Evolutionary conservation across 2,329 filamentous ascomycete species (phyloP), one percentile per base, ranked within the genome.

Genomic region (Berkeleyomyces rouxiae): DNA sequence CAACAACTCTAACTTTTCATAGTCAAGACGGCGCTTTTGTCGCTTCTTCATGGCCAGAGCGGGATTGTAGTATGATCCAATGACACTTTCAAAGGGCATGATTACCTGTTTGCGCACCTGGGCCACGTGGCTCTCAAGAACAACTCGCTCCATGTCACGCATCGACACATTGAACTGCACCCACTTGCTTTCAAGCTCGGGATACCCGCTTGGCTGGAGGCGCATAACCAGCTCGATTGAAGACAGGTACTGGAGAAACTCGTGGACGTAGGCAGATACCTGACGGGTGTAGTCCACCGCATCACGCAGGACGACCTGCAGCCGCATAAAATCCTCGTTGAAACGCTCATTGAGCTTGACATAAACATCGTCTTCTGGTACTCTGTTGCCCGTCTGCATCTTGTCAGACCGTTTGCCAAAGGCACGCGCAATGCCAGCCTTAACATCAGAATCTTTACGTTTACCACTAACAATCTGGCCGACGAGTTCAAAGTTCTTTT

Each of bases 171-270:
- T 92, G 73, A 96, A 93, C 66, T 86, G 88, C 59, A 90, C 87
- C 89, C 92, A 97, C 71, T 95, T 95, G 77, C 87, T 91, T 73
- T 96, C 91, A 47, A 95, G 77, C 71, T 97, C 91, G 0, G 89
- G 85, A 71, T 90, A 84, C 64, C 81, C 83, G 59, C 86, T 87
- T 10, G 85, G 85, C 67, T 84, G 81, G 42, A 84, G 74, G 46
- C 83, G 84, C 74, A 95, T 88, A 67, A 91, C 86, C 0, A 87
- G 81, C 72, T 96, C 90, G 71, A 96, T 88, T 0, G 88, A 88
- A 2, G 84, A 83, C 39, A 92, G 81, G 67, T 92, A 87, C 65
- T 88, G 85, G 58, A 90, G 81, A 68, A 95, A 90, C 67, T 88
- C 85, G 64, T 87, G 82, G 59, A 96, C 86, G 66, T 88, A 90